phyloP scores from a whole-genome alignment of 2,329 filamentous ascomycete species.

The Pseudopyricularia cyperi region DNA sequence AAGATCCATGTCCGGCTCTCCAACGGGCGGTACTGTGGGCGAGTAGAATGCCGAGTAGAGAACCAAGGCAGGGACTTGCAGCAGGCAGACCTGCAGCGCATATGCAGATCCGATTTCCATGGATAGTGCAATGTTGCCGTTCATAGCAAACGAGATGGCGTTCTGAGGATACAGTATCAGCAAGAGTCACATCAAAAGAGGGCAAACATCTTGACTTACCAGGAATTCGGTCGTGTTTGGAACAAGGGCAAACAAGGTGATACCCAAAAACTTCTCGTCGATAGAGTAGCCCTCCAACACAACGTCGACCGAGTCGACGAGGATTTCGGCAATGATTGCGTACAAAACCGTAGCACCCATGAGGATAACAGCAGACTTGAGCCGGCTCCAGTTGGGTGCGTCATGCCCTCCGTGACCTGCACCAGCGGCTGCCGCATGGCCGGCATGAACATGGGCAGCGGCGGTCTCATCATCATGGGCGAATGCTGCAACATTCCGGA shows the following conservation, averaged over 20 bases:
- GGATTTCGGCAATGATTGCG: slow-evolving; percentile 91
- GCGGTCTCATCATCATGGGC: slow-evolving; percentile 1
- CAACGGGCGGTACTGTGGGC: slow-evolving; percentile 7
- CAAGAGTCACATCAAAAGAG: not conserved
- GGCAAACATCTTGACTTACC: slow-evolving; percentile 35
- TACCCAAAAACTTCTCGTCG: slow-evolving; percentile 94
- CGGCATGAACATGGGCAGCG: slow-evolving; percentile 17
- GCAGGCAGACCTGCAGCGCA: slow-evolving; percentile 84
- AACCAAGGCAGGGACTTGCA: slow-evolving; percentile 88
- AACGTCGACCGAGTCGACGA: slow-evolving; percentile 96
- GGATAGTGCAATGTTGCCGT: slow-evolving; percentile 93
- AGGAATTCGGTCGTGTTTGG: slow-evolving; percentile 97
- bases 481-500: not conserved
- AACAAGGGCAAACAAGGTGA: slow-evolving; percentile 90
- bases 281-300: slow-evolving; percentile 82
- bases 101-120: slow-evolving; percentile 99
- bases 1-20: slow-evolving; percentile 24
- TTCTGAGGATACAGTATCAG: slow-evolving; percentile 42
- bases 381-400: slow-evolving; percentile 94
- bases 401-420: slow-evolving; percentile 65
- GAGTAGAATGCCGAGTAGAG: slow-evolving; percentile 71
- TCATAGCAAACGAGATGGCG: slow-evolving; percentile 98
- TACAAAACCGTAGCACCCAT: slow-evolving; percentile 84
- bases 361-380: slow-evolving; percentile 81
- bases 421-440: not conserved